A percentile compares a stretch with the other conserved stretches of the same genome.
Conservation (phyloP, 2,329 filamentous ascomycete species). For the Hirsutella rhossiliensis region DNA sequence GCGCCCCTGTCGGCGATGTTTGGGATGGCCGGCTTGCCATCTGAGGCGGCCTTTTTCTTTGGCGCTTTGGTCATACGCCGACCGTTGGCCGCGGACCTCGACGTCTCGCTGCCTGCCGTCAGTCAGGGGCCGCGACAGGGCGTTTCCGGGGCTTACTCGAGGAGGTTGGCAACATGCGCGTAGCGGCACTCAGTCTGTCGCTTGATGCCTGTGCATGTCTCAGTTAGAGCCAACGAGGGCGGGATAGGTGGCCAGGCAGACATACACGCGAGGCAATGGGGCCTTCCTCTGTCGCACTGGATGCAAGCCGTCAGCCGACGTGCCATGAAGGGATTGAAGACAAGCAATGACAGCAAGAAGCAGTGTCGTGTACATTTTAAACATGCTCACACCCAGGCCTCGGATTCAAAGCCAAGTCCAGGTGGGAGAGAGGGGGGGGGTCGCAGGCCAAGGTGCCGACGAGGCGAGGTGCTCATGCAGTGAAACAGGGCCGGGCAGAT, state of each 20-base stretch:
- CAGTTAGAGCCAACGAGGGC: conserved; percentile 9
- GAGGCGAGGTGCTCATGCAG: not conserved
- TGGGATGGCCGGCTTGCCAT: conserved; percentile 30
- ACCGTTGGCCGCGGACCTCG: conserved; percentile 37
- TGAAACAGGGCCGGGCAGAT: not conserved
- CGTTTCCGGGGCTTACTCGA: conserved; percentile 45
- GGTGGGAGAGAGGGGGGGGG: too few species aligned
- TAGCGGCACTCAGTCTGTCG: conserved; percentile 66
- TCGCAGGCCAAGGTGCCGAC: not conserved
- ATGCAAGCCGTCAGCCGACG: not conserved
- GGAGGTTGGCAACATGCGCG: conserved; percentile 62
- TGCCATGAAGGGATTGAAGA: too few species aligned
- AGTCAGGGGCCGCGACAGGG: conserved; percentile 2
- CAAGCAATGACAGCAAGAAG: too few species aligned
- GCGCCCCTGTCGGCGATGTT: conserved; percentile 45
- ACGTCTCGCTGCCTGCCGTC: conserved; percentile 37
- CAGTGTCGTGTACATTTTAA: too few species aligned
- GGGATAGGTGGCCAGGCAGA: conserved; percentile 1
- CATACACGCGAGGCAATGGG: conserved; percentile 55
- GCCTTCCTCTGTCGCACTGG: conserved; percentile 64
- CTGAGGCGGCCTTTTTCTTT: conserved; percentile 35
- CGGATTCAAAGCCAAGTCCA: too few species aligned
- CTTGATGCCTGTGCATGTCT: conserved; percentile 49
- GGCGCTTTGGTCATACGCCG: conserved; percentile 45
- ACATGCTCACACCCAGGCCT: too few species aligned